These are phyloP conservation scores for Pseudonitzschia delicatissima DNA, from an alignment of 108 stramenopile genomes.

Conservation along the genomic window DNA sequence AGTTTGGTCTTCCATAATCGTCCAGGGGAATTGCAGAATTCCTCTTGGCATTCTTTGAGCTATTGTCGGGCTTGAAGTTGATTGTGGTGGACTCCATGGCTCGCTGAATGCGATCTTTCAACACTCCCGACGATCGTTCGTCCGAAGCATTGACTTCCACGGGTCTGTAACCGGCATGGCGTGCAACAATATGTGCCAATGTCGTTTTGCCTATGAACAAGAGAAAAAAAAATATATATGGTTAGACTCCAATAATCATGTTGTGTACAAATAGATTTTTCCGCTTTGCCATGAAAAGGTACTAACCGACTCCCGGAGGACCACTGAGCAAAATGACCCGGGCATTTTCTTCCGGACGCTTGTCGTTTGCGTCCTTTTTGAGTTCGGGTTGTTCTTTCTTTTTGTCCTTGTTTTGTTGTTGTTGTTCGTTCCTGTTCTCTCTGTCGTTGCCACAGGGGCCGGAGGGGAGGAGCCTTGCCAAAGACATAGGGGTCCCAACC, in stretches of 20 bases:
- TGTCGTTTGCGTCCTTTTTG: slow-evolving; percentile 38
- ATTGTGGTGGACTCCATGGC: slow-evolving; percentile 88
- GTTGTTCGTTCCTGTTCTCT: slow-evolving; percentile 26
- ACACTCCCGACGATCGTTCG: slow-evolving; percentile 85
- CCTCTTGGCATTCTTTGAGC: slow-evolving; percentile 1
- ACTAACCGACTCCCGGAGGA: slow-evolving; percentile 88
- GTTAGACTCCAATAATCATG: background rate
- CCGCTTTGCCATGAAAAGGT: no score
- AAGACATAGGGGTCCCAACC: slow-evolving; percentile 97
- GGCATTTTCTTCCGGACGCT: slow-evolving; percentile 60
- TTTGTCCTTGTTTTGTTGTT: slow-evolving; percentile 11
- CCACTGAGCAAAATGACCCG: slow-evolving; percentile 86
- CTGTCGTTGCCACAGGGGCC: slow-evolving; percentile 35
- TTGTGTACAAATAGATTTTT: no score
- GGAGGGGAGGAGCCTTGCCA: slow-evolving; percentile 53
- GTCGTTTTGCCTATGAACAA: slow-evolving; percentile 76
- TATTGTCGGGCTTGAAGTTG: slow-evolving; percentile 33
- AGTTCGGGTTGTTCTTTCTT: slow-evolving; percentile 3
- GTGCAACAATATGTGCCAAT: slow-evolving; percentile 89
- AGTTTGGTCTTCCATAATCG: slow-evolving; percentile 61
- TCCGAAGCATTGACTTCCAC: slow-evolving; percentile 97
- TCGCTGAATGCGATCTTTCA: slow-evolving; percentile 71
- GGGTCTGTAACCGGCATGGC: slow-evolving; percentile 90
- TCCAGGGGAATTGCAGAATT: background rate
- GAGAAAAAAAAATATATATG: background rate